Evolutionary conservation across 1,284 basidiomycete species (phyloP), one percentile per base, ranked within the genome.

Genomic region (Mrakiaceae sp.): DNA sequence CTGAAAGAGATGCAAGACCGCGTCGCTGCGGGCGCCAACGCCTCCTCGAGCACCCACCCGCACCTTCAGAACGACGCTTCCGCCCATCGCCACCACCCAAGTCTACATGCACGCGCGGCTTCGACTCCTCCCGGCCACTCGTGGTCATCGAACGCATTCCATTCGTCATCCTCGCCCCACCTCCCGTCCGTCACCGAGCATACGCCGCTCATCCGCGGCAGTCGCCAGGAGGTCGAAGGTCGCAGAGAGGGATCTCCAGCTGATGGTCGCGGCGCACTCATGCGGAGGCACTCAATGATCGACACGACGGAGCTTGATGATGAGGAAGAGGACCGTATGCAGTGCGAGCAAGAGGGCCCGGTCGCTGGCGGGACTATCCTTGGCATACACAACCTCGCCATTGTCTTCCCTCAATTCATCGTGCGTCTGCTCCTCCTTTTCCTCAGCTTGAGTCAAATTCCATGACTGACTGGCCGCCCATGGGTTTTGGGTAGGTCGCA

Each of bases 381-480:
- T 57, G 94, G 94, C 3, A 94, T 98, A 53, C 94, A 98, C 75
- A 97, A 97, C 72, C 79, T 97, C 5, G 89, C 93, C 3, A 91
- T 95, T 67, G 92, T 95, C 40, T 83, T 90, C 75, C 92, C 91
- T 27, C 92, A 96, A 71, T 89, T 95, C 72, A 81, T 94, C 66
- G 91, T 91, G 72, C 71, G 88, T 81, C 3, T 39, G 57, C 12
- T 58, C 54, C 44, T 60, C 12, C 55, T 16, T 50, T 43, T 51
- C 54, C 46, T 56, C 43, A 49, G 9, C 11, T n/a, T 10, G 47
- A 52, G 8, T 8, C 42, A 42, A 9, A n/a, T 49, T 58, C 65
- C 49, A 63, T 54, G 48, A 42, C 49, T 52, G 52, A 52, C 3
- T n/a, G 42, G 4, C n/a, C 47, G 16, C 11, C 11, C 12, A 43